Percentiles rank a stretch among this genome's conserved stretches.
Conservation (phyloP, 768 basidiomycete genomes). For the Tulasnella sp. region DNA sequence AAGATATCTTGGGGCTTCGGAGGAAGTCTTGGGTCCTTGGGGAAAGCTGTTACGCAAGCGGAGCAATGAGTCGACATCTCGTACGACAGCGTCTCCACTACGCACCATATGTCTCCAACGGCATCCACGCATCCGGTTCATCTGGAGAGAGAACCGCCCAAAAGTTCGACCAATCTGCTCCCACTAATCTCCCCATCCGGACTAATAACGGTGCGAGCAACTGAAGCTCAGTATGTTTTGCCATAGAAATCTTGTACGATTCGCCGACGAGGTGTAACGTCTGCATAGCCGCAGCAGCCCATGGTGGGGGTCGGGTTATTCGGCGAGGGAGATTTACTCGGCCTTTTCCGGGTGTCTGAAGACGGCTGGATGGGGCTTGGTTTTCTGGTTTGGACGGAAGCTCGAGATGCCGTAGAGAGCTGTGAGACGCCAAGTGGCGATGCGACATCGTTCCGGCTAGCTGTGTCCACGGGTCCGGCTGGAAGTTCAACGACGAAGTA, state of each 20-base stretch:
- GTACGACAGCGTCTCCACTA: constrained; percentile 21
- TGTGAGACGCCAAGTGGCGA: neutral
- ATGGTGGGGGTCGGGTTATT: constrained; percentile 47
- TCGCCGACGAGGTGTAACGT: constrained; percentile 70
- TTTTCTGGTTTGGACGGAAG: constrained; percentile 23
- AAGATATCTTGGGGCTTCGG: constrained; percentile 73
- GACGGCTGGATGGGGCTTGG: neutral
- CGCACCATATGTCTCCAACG: constrained; percentile 38
- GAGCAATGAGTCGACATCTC: neutral
- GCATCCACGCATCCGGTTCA: constrained; percentile 52
- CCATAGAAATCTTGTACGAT: constrained; percentile 29
- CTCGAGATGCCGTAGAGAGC: constrained; percentile 21
- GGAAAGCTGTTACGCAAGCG: constrained; percentile 9
- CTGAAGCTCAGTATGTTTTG: constrained; percentile 53
- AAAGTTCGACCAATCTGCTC: constrained; percentile 86
- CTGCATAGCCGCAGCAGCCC: constrained; percentile 26
- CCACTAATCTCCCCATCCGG: constrained; percentile 38
- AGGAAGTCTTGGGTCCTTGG: constrained; percentile 54
- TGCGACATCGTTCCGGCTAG: constrained; percentile 6
- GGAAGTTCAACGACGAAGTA: constrained; percentile 15
- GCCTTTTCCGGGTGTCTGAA: neutral
- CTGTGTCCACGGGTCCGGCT: constrained; percentile 8
- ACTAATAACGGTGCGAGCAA: constrained; percentile 51
- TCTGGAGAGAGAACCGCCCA: constrained; percentile 78
- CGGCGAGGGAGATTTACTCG: constrained; percentile 19